Evolutionary conservation across 1,284 basidiomycete genomes (phyloP).

Genomic region (Apiotrichum porosum): DNA sequence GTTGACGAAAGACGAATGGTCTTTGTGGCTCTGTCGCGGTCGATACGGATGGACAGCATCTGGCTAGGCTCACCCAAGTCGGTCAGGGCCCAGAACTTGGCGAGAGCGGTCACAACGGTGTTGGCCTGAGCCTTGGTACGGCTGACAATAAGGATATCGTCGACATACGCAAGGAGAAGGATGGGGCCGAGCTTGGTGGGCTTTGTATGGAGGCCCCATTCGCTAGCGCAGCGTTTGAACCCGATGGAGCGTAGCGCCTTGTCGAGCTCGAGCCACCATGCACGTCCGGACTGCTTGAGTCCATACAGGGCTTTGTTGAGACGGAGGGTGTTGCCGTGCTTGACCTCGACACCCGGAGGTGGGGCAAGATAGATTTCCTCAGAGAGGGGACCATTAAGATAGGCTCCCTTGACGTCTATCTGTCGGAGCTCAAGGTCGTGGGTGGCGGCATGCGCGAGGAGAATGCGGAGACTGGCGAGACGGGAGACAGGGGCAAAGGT

Average conservation of each 20-base stretch:
- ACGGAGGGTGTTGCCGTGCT: constrained; percentile 5
- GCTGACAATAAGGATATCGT: constrained; percentile 17
- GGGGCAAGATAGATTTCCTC: constrained; percentile 47
- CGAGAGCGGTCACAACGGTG: constrained; percentile 21
- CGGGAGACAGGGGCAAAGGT: constrained; percentile 52
- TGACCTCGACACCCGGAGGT: constrained; percentile 14
- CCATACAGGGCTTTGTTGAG: constrained; percentile 50
- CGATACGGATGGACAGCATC: constrained; percentile 32
- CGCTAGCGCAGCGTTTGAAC: constrained; percentile 36
- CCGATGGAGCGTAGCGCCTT: constrained; percentile 31
- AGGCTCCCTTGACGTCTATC: constrained; percentile 54
- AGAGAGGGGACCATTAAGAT: constrained; percentile 50
- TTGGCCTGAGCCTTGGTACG: not conserved
- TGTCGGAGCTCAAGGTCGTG: constrained; percentile 51
- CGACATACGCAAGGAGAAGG: constrained; percentile 14
- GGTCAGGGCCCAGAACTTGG: constrained; percentile 19
- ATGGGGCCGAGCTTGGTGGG: not conserved
- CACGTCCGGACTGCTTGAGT: constrained; percentile 45
- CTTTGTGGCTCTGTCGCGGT: constrained; percentile 25
- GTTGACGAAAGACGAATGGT: constrained; percentile 47
- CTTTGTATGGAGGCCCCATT: constrained; percentile 47
- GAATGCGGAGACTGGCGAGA: constrained; percentile 44
- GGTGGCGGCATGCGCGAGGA: constrained; percentile 48
- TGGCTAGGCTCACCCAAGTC: constrained; percentile 29
- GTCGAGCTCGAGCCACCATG: constrained; percentile 45